phyloP scores from a whole-genome alignment of 2,329 filamentous ascomycete species.

The Zymoseptoria brevis region DNA sequence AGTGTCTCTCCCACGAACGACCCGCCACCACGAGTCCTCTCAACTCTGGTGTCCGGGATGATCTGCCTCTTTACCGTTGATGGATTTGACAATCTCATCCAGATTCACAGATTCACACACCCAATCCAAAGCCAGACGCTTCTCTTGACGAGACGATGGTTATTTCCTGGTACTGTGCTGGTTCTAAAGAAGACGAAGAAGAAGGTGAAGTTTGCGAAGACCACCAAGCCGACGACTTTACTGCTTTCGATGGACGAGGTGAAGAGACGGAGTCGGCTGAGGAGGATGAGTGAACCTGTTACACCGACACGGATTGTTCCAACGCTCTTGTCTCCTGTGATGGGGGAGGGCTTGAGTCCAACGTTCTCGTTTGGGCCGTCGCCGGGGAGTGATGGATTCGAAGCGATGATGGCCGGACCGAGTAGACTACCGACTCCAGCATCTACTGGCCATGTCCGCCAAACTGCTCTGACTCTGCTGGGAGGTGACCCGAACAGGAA shows the following conservation, averaged over 20 bases:
- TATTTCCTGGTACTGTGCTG: conserved; percentile 3
- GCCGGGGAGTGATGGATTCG: not conserved
- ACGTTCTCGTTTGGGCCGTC: not conserved
- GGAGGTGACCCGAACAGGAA: not conserved
- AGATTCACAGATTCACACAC: conserved; percentile 6
- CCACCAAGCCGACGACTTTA: not conserved
- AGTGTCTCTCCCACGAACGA: not conserved
- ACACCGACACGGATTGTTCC: not conserved
- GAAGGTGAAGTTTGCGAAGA: not conserved
- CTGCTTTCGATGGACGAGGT: not conserved
- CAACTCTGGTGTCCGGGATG: not conserved
- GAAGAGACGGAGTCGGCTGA: not conserved
- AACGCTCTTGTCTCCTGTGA: not conserved
- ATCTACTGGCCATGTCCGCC: not conserved
- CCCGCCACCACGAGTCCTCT: not conserved
- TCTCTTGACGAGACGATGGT: conserved; percentile 8
- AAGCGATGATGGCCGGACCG: not conserved
- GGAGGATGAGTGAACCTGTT: not conserved
- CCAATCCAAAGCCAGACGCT: conserved; percentile 10
- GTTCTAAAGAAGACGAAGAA: not conserved
- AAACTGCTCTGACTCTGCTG: not conserved
- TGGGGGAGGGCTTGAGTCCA: not conserved
- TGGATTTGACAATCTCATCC: conserved; percentile 9
- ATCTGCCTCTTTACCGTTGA: conserved; percentile 5
- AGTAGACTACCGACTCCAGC: not conserved